Evolutionary conservation across 2,329 filamentous ascomycete genomes (phyloP).

Genomic region (Elsinoe batatas): DNA sequence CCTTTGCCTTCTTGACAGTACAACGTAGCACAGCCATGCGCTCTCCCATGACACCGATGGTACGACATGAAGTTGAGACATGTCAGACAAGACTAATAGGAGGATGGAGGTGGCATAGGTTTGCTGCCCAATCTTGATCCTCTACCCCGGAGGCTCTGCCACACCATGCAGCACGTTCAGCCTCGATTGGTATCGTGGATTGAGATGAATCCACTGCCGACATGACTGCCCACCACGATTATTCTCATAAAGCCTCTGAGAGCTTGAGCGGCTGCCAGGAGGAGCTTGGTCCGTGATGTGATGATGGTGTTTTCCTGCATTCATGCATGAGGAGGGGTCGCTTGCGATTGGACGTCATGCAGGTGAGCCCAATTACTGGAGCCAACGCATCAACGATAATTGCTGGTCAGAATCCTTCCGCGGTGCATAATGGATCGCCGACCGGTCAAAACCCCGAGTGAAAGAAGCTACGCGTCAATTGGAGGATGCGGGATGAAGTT

Average conservation of each 20-base stretch:
- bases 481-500: too few relatives aligned
- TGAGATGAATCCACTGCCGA: neutral
- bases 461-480: neutral
- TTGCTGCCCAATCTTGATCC: neutral
- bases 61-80: neutral
- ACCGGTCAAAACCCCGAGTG: neutral
- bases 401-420: neutral
- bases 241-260: neutral
- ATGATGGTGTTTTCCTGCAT: neutral
- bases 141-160: neutral
- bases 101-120: neutral
- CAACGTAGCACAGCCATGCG: neutral
- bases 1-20: constrained; percentile 4
- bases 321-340: neutral
- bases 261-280: neutral
- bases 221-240: neutral
- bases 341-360: neutral
- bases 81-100: neutral
- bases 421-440: neutral
- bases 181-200: neutral
- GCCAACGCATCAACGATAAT: neutral
- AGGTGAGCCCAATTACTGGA: neutral
- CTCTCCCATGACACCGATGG: neutral
- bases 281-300: neutral
- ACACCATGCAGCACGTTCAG: neutral